Conservation (phyloP, 176 grass and related monocot genomes). For the Melocanna baccifera region DNA sequence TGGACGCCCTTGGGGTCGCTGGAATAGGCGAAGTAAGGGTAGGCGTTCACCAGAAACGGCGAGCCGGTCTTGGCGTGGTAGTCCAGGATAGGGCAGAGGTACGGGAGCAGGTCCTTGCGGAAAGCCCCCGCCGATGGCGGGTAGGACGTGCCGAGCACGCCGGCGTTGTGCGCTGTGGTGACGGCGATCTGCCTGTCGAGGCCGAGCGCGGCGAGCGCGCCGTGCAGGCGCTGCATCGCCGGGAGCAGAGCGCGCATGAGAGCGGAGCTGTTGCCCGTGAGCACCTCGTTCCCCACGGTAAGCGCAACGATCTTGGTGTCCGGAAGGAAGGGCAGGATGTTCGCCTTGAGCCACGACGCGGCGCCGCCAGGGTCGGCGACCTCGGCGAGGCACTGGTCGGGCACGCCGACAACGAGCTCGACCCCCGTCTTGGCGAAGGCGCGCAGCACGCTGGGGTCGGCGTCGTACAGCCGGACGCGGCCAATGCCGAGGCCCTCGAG, state of each 20-base stretch:
- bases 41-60: constrained; percentile 68
- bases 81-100: constrained; percentile 59
- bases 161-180: constrained; percentile 61
- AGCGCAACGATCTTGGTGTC: constrained; percentile 66
- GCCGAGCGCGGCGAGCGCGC: constrained; percentile 33
- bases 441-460: constrained; percentile 51
- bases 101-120: constrained; percentile 41
- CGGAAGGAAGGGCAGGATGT: constrained; percentile 42
- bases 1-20: constrained; percentile 47
- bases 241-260: constrained; percentile 37
- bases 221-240: constrained; percentile 57
- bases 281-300: constrained; percentile 77
- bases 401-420: constrained; percentile 64
- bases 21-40: constrained; percentile 77
- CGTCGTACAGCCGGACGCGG: constrained; percentile 73
- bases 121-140: constrained; percentile 51
- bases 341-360: constrained; percentile 40
- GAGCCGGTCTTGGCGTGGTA: constrained; percentile 59
- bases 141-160: constrained; percentile 53
- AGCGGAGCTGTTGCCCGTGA: constrained; percentile 51
- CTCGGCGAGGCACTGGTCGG: constrained; percentile 45
- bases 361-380: constrained; percentile 38
- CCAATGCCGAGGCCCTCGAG: constrained; percentile 51
- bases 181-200: constrained; percentile 56
- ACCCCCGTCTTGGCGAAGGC: constrained; percentile 64